Conservation (phyloP, 192 early-diverging fungal genomes). For the Polychytrium aggregatum region DNA sequence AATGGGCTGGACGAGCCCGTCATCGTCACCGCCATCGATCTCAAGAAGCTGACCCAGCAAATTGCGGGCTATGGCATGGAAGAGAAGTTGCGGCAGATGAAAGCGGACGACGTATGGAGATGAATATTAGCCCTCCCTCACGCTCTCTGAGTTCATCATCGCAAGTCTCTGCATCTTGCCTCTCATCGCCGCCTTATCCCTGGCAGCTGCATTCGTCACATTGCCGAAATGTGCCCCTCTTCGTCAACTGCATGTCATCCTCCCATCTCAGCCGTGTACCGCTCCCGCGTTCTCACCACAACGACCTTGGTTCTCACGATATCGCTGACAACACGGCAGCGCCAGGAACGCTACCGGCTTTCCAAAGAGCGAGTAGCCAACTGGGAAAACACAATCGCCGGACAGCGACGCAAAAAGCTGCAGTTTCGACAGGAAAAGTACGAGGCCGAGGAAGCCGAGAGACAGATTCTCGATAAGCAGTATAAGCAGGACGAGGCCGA, state of each 20-base stretch:
- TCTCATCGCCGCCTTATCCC: neutral
- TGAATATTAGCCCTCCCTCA: neutral
- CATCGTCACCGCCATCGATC: slow-evolving; percentile 22
- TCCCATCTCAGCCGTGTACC: too few relatives aligned
- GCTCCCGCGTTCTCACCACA: neutral
- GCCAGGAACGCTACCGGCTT: slow-evolving; percentile 13
- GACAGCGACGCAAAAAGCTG: slow-evolving; percentile 18
- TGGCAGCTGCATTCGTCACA: too few relatives aligned
- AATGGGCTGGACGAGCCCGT: slow-evolving; percentile 5
- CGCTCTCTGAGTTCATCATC: neutral
- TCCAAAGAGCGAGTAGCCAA: slow-evolving; percentile 16
- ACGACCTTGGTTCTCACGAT: neutral
- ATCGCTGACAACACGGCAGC: slow-evolving; percentile 3
- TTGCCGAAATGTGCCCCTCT: too few relatives aligned
- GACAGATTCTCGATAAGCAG: slow-evolving; percentile 13
- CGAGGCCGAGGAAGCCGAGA: slow-evolving; percentile 17
- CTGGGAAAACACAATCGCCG: slow-evolving; percentile 32
- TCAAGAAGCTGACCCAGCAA: slow-evolving; percentile 18
- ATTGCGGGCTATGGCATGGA: slow-evolving; percentile 12
- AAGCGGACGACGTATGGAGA: slow-evolving; percentile 11
- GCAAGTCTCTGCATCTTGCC: neutral
- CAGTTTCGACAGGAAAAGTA: slow-evolving; percentile 11
- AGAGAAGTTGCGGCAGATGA: slow-evolving; percentile 6
- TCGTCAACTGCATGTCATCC: too few relatives aligned
- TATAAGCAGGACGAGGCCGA: slow-evolving; percentile 17